Evolutionary conservation across 2,329 filamentous ascomycete species (phyloP).

Genomic region (Diaporthe batatas): DNA sequence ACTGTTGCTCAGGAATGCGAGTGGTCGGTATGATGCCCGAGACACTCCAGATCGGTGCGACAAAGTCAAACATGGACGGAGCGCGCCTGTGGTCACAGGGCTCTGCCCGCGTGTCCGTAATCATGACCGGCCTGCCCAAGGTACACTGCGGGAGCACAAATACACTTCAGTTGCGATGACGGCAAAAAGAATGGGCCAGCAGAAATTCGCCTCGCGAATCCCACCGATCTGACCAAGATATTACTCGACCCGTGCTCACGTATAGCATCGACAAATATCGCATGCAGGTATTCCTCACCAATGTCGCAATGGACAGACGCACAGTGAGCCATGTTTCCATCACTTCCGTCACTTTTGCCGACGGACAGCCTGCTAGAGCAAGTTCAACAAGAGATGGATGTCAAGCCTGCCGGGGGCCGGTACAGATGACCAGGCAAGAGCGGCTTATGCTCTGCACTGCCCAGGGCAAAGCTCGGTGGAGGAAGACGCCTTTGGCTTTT

Average conservation of each 20-base stretch:
- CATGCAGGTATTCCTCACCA: conserved; percentile 2
- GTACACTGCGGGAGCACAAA: conserved; percentile 2
- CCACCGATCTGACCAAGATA: neutral
- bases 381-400: neutral
- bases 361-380: neutral
- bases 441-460: conserved; percentile 25
- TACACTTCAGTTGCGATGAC: conserved; percentile 37
- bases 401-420: conserved; percentile 5
- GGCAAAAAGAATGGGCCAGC: conserved; percentile 46
- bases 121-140: conserved; percentile 20
- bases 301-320: neutral
- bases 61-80: conserved; percentile 23
- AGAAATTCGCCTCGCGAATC: conserved; percentile 39
- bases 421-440: conserved; percentile 10
- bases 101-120: neutral
- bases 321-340: neutral
- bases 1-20: conserved; percentile 38
- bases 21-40: conserved; percentile 17
- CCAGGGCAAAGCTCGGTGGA: conserved; percentile 12
- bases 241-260: conserved; percentile 8
- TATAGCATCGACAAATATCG: conserved; percentile 12
- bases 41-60: conserved; percentile 21
- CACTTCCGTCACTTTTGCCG: neutral
- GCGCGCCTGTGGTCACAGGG: conserved; percentile 15
- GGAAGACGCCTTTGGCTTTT: neutral